These are phyloP conservation scores for Cyclocybe aegerita DNA, from an alignment of 768 basidiomycete species.

Conservation along the genomic window DNA sequence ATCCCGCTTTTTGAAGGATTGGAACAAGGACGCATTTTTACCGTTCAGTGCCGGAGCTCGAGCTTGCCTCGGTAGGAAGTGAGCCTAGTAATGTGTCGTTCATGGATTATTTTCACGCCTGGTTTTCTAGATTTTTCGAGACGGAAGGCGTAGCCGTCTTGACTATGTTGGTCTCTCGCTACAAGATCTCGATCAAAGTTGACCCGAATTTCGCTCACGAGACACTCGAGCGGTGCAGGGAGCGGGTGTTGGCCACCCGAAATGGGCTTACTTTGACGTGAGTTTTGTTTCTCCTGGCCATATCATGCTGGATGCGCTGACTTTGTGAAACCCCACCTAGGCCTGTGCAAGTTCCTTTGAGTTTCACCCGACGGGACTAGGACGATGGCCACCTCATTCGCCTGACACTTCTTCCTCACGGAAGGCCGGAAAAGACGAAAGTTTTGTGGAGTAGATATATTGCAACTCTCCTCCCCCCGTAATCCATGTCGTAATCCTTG, in stretches of 20 bases:
- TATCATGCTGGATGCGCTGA: neutral
- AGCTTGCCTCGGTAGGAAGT: neutral
- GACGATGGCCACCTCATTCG: too few species aligned
- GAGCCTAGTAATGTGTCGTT: too few species aligned
- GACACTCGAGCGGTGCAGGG: constrained; percentile 44
- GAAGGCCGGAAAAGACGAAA: too few species aligned
- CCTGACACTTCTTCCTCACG: too few species aligned
- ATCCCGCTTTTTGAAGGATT: constrained; percentile 46
- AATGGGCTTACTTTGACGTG: constrained; percentile 45
- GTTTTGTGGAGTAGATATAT: too few species aligned
- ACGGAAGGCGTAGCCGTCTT: constrained; percentile 51
- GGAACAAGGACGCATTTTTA: constrained; percentile 44
- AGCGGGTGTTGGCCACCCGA: constrained; percentile 35
- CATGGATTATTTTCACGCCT: neutral
- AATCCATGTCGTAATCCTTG: neutral
- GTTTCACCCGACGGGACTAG: constrained; percentile 16
- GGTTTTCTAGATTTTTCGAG: constrained; percentile 43
- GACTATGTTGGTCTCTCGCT: constrained; percentile 45
- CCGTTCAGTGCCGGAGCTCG: constrained; percentile 23
- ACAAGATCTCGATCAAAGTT: constrained; percentile 47
- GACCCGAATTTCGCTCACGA: constrained; percentile 48
- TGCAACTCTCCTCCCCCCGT: too few species aligned
- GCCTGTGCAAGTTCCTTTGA: constrained; percentile 24
- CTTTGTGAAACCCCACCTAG: constrained; percentile 5
- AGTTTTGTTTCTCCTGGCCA: constrained; percentile 17